Evolutionary conservation across 495 filamentous ascomycete species (phyloP).

Genomic region (Parmelia sp.): DNA sequence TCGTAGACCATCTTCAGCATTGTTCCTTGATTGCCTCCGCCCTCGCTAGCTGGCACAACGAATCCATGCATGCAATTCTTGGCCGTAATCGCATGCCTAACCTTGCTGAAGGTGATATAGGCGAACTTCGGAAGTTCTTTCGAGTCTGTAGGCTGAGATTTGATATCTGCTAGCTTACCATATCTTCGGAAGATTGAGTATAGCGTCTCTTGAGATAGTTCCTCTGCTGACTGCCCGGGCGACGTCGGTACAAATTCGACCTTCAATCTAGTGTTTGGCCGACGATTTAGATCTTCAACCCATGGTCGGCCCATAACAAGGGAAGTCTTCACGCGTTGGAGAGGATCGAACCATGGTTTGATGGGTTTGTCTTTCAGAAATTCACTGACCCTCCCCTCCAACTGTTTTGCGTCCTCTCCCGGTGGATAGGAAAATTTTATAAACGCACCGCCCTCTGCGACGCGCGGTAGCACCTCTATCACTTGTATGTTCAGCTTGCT

Average conservation of each 20-base stretch:
- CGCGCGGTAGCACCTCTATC: conserved; percentile 69
- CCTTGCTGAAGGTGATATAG: conserved; percentile 62
- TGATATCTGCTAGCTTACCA: conserved; percentile 80
- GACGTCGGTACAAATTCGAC: conserved; percentile 76
- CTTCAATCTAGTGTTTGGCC: conserved; percentile 65
- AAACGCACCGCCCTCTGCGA: conserved; percentile 91
- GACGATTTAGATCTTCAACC: conserved; percentile 86
- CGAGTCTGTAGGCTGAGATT: conserved; percentile 69
- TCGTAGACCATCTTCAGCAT: conserved; percentile 76
- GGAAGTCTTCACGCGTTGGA: conserved; percentile 59
- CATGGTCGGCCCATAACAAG: conserved; percentile 81
- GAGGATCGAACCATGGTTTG: conserved; percentile 83
- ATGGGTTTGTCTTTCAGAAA: conserved; percentile 64
- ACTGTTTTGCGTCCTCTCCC: conserved; percentile 46
- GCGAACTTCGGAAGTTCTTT: conserved; percentile 77
- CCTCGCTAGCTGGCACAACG: conserved; percentile 51
- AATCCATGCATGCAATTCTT: conserved; percentile 91
- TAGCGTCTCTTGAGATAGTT: conserved; percentile 78
- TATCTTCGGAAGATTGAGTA: conserved; percentile 86
- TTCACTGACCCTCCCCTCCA: conserved; percentile 49
- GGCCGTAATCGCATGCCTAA: conserved; percentile 73
- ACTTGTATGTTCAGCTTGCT: conserved; percentile 55
- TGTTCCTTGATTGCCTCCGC: conserved; percentile 69
- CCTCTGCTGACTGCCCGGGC: conserved; percentile 57
- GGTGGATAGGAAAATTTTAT: conserved; percentile 70